Evolutionary conservation across 495 filamentous ascomycete genomes (phyloP), one percentile per base, ranked within the genome.

Genomic region (Penicillium dipodomyicola): DNA sequence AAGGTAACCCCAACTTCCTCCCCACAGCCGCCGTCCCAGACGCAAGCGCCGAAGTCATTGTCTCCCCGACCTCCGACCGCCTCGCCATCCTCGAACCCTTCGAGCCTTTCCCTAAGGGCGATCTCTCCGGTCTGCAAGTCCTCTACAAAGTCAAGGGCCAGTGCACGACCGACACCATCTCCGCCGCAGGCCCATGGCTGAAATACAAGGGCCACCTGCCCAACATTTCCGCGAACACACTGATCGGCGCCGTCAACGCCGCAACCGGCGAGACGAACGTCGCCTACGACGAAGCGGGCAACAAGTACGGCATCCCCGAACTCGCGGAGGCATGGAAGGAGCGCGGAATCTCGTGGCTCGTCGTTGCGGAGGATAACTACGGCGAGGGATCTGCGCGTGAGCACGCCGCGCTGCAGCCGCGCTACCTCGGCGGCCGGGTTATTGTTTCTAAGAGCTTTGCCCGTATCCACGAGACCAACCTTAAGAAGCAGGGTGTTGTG

Each of bases 151-250:
- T 97, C 47, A 87, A 90, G 56, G 94, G 94, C 54, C 95, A 98
- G 73, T 97, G 94, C 83, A 96, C 94, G 35, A 98, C 94, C 33
- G 94, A 98, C 74, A 96, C 94, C 57, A 98, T 98, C 71, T 97
- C 92, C 20, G 94, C 93, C 6, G 94, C 94, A 3, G 94, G 94
- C 6, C 92, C 92, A 4, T 98, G 94, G 94, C 80, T 98, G 35
- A 97, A 97, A 74, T 98, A 96, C 84, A 97, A 97, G 80, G 94
- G 94, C 59, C 94, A 98, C 71, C 83, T 98, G 32, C 91, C 93
- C 69, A 98, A 98, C 77, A 98, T 98, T 77, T 87, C 84, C 58
- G 90, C 85, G 60, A 98, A 98, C 81, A 98, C 94, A 0, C 84
- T 98, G 43, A 96, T 96, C 72, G 91, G 90, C 27, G 94, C 94